A percentile compares a stretch with the other conserved stretches of the same genome.
Conservation (phyloP, 2,329 filamentous ascomycete species). For the Ophiostoma angusticollis region DNA sequence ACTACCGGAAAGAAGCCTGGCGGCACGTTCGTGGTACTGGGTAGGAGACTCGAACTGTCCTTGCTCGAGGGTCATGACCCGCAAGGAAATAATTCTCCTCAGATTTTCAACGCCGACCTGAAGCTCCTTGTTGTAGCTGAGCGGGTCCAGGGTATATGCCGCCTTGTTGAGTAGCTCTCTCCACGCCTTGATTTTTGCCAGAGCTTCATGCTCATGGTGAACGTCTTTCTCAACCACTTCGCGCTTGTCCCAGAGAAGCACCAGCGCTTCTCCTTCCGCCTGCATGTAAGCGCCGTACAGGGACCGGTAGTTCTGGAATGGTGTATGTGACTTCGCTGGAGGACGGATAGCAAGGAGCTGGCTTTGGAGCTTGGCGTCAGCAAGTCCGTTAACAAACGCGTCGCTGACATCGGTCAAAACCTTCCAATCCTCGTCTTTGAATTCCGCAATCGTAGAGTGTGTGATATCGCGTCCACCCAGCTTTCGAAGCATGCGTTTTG, state of each 20-base stretch:
- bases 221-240: slow-evolving; percentile 24
- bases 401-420: slow-evolving; percentile 39
- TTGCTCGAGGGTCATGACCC: slow-evolving; percentile 41
- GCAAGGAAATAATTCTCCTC: slow-evolving; percentile 38
- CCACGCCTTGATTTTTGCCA: slow-evolving; percentile 32
- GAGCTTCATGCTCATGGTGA: slow-evolving; percentile 24
- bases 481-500: slow-evolving; percentile 37
- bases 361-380: slow-evolving; percentile 31
- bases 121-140: slow-evolving; percentile 40
- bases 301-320: slow-evolving; percentile 28
- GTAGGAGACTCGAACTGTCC: slow-evolving; percentile 36
- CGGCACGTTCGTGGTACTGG: slow-evolving; percentile 35
- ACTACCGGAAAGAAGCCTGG: slow-evolving; percentile 26
- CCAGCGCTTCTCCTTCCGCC: slow-evolving; percentile 42
- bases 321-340: slow-evolving; percentile 24
- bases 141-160: slow-evolving; percentile 31
- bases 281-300: slow-evolving; percentile 41
- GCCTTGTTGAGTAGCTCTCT: slow-evolving; percentile 26
- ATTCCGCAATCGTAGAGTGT: slow-evolving; percentile 30
- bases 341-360: slow-evolving; percentile 35
- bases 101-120: slow-evolving; percentile 33
- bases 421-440: slow-evolving; percentile 31
- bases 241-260: slow-evolving; percentile 32
- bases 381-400: slow-evolving; percentile 42
- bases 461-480: slow-evolving; percentile 38